phyloP scores from a whole-genome alignment of 805 yeast genomes.

The Candida caryicola region DNA sequence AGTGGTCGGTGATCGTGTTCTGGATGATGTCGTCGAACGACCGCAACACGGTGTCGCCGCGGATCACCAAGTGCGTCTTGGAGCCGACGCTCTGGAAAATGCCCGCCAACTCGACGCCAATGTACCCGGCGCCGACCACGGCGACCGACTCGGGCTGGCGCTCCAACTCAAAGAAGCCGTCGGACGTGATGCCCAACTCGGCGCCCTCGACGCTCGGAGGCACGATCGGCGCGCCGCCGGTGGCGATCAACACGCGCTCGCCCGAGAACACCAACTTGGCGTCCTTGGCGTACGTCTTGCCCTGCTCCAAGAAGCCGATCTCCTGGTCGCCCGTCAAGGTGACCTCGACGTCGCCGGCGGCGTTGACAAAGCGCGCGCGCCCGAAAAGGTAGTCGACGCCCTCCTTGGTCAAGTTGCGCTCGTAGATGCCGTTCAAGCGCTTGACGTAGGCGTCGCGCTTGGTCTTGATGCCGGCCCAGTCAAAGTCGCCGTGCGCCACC shows the following conservation, averaged over 20 bases:
- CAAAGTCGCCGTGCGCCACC: slow-evolving; percentile 52
- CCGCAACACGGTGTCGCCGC: slow-evolving; percentile 89
- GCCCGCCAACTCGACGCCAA: slow-evolving; percentile 94
- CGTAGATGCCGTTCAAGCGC: slow-evolving; percentile 91
- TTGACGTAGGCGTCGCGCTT: slow-evolving; percentile 90
- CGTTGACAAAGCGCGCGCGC: slow-evolving; percentile 68
- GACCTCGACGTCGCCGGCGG: slow-evolving; percentile 75
- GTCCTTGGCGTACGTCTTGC: slow-evolving; percentile 36
- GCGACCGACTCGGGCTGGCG: slow-evolving; percentile 90
- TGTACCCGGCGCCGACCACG: slow-evolving; percentile 96
- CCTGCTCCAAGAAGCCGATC: slow-evolving; percentile 29
- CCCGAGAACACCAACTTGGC: slow-evolving; percentile 68
- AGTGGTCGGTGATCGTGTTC: slow-evolving; percentile 73
- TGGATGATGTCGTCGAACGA: slow-evolving; percentile 82
- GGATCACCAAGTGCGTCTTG: slow-evolving; percentile 80
- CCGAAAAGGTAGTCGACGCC: slow-evolving; percentile 87
- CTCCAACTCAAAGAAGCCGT: slow-evolving; percentile 82
- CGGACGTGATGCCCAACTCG: slow-evolving; percentile 81
- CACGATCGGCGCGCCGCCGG: slow-evolving; percentile 83
- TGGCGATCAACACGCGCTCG: slow-evolving; percentile 81
- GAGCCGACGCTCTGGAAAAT: slow-evolving; percentile 86
- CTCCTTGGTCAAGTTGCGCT: slow-evolving; percentile 80
- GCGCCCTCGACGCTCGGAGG: slow-evolving; percentile 76
- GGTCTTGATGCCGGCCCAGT: slow-evolving; percentile 78
- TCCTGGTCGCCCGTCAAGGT: slow-evolving; percentile 44